Percentiles rank a stretch among this genome's conserved stretches.
These are phyloP conservation scores for Phialemonium atrogriseum DNA, from an alignment of 2,329 filamentous ascomycete species.

Conservation along the genomic window DNA sequence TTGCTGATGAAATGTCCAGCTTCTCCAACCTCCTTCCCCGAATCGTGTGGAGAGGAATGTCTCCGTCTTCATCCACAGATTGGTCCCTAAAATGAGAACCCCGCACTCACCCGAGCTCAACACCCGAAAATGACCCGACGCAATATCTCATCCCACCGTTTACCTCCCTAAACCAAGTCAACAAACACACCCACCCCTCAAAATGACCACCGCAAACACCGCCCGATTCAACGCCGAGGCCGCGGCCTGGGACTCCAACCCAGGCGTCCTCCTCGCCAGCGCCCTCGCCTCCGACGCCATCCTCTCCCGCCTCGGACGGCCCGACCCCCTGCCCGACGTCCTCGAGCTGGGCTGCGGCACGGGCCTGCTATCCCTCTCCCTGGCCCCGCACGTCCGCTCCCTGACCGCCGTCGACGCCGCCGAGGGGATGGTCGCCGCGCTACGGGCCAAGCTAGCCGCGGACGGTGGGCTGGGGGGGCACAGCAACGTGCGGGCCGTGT, in stretches of 20 bases:
- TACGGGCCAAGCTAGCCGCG: constrained; percentile 33
- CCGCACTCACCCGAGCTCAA: too few species aligned
- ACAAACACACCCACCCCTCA: too few species aligned
- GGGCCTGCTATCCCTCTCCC: constrained; percentile 40
- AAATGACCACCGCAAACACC: constrained; percentile 19
- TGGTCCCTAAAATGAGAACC: too few species aligned
- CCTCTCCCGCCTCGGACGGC: constrained; percentile 23
- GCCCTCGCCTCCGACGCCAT: constrained; percentile 36
- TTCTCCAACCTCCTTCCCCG: too few species aligned
- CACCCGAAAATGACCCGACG: too few species aligned
- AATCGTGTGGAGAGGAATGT: too few species aligned
- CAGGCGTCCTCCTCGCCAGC: constrained; percentile 35
- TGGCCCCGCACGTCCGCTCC: constrained; percentile 37
- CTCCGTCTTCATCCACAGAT: too few species aligned
- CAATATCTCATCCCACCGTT: too few species aligned
- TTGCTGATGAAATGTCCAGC: too few species aligned
- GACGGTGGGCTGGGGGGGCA: not conserved
- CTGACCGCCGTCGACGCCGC: constrained; percentile 46
- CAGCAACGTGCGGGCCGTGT: constrained; percentile 36
- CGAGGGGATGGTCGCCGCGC: constrained; percentile 44
- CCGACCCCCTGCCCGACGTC: constrained; percentile 26
- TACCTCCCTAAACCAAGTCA: too few species aligned
- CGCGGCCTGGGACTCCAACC: constrained; percentile 44
- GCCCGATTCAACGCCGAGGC: constrained; percentile 47
- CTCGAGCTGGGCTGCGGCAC: constrained; percentile 51